Evolutionary conservation across 2,329 filamentous ascomycete genomes (phyloP).

Genomic region (Colletotrichum liriopes): DNA sequence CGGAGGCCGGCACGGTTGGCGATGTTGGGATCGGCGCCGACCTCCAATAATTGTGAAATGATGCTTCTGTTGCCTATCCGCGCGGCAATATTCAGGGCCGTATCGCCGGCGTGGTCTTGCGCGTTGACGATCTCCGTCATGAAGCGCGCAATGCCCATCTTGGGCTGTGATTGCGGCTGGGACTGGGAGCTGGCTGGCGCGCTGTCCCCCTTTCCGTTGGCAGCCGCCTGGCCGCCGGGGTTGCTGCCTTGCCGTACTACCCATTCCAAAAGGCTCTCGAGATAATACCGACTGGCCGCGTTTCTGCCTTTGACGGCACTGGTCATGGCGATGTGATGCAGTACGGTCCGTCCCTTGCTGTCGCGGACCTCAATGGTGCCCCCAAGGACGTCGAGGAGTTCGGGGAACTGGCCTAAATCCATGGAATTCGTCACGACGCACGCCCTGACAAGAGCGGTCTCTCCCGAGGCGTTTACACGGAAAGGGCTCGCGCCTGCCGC

Average conservation of each 20-base stretch:
- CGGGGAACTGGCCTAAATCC: slow-evolving; percentile 91
- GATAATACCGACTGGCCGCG: slow-evolving; percentile 93
- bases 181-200: slow-evolving; percentile 59
- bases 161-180: slow-evolving; percentile 62
- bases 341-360: slow-evolving; percentile 88
- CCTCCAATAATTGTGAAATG: slow-evolving; percentile 95
- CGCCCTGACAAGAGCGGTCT: slow-evolving; percentile 93
- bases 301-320: slow-evolving; percentile 95
- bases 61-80: slow-evolving; percentile 94
- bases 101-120: slow-evolving; percentile 94
- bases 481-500: slow-evolving; percentile 88
- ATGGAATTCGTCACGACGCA: slow-evolving; percentile 95
- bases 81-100: slow-evolving; percentile 93
- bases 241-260: slow-evolving; percentile 88
- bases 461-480: slow-evolving; percentile 89
- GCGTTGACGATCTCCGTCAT: slow-evolving; percentile 98
- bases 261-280: slow-evolving; percentile 94
- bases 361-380: slow-evolving; percentile 93
- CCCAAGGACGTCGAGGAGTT: slow-evolving; percentile 89
- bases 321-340: slow-evolving; percentile 96
- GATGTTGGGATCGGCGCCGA: slow-evolving; percentile 93
- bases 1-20: slow-evolving; percentile 90
- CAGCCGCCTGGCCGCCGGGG: slow-evolving; percentile 65
- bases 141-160: slow-evolving; percentile 91
- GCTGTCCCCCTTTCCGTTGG: slow-evolving; percentile 48